Evolutionary conservation across 2,329 filamentous ascomycete genomes (phyloP).

Genomic region (Penicillium sp.): DNA sequence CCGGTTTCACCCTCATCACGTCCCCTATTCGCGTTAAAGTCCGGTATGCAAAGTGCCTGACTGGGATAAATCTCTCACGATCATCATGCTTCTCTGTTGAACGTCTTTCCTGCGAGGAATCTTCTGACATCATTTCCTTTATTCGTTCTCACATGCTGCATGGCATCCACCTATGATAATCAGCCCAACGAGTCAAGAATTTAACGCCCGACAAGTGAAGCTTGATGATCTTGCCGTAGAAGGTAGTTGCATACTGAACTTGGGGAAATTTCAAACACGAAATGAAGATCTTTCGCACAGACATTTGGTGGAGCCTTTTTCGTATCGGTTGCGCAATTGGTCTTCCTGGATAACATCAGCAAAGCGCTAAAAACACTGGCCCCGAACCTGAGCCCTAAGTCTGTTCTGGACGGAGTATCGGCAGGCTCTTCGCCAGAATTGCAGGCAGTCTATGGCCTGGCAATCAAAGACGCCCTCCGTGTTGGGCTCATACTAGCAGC

Average conservation of each 20-base stretch:
- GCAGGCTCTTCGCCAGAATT: not conserved
- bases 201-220: not conserved
- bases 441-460: not conserved
- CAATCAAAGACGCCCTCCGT: not conserved
- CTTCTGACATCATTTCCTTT: not conserved
- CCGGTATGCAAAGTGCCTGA: not conserved
- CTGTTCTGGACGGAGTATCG: not conserved
- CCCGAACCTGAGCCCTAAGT: not conserved
- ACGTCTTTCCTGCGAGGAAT: not conserved
- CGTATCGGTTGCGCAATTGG: not conserved
- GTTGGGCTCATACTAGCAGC: not conserved
- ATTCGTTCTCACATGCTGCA: not conserved
- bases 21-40: not conserved
- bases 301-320: slow-evolving; percentile 1
- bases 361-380: not conserved
- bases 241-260: not conserved
- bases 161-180: not conserved
- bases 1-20: not conserved
- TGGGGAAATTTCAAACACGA: too few species aligned
- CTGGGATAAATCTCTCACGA: not conserved
- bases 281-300: not conserved
- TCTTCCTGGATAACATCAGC: slow-evolving; percentile 1
- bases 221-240: not conserved
- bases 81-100: not conserved
- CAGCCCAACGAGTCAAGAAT: not conserved